phyloP scores from a whole-genome alignment of 2,329 filamentous ascomycete species.

The Hymenoscyphus albidus region DNA sequence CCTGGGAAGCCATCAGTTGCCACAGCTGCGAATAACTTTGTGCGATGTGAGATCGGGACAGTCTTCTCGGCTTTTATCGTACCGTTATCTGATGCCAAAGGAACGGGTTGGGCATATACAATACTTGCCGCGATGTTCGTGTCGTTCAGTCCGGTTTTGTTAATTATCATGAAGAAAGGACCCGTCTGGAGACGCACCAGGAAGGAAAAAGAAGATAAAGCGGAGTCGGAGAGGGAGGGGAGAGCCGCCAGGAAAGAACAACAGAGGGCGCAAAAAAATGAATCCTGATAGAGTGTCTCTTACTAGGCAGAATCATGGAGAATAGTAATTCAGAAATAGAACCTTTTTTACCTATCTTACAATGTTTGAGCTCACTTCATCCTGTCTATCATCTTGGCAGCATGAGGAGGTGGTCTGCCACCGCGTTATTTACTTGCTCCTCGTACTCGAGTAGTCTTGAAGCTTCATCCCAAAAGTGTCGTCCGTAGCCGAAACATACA shows the following conservation, averaged over 20 bases:
- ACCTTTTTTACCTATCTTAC: background rate
- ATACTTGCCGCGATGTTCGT: slow-evolving; percentile 44
- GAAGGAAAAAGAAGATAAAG: slow-evolving; percentile 22
- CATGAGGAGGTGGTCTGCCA: slow-evolving; percentile 17
- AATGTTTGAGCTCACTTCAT: background rate
- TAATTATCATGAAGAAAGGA: slow-evolving; percentile 42
- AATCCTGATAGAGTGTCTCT: background rate
- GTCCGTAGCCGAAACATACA: slow-evolving; percentile 17
- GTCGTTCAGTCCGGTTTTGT: slow-evolving; percentile 39
- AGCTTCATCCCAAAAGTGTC: slow-evolving; percentile 18
- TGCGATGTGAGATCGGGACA: slow-evolving; percentile 52
- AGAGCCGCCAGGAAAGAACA: background rate
- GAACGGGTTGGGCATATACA: slow-evolving; percentile 50
- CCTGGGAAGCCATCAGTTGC: slow-evolving; percentile 50
- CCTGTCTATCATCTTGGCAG: slow-evolving; percentile 1
- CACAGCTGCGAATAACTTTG: slow-evolving; percentile 54
- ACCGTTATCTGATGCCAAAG: slow-evolving; percentile 49
- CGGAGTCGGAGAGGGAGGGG: background rate
- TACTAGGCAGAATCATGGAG: background rate
- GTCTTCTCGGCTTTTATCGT: slow-evolving; percentile 49
- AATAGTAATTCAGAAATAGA: background rate
- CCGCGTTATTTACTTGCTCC: slow-evolving; percentile 17
- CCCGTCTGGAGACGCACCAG: slow-evolving; percentile 42
- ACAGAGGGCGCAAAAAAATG: background rate
- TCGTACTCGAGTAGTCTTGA: slow-evolving; percentile 7